These are phyloP conservation scores for Eucalyptus brandiana DNA, from an alignment of 345 rosid genomes.

Conservation along the genomic window DNA sequence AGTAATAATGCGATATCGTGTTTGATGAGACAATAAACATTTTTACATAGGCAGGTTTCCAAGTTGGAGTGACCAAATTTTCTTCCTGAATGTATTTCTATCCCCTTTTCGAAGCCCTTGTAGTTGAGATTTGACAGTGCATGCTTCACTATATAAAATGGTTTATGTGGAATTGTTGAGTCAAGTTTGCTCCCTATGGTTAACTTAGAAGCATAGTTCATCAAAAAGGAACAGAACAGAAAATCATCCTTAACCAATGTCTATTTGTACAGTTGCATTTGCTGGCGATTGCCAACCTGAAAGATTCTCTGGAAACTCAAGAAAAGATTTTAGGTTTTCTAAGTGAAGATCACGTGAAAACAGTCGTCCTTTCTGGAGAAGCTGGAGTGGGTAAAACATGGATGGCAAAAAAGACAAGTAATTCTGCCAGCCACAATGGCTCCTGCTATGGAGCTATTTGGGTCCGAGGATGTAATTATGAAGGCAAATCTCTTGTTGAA, in stretches of 20 bases:
- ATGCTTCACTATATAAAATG: not conserved
- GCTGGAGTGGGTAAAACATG: slow-evolving; percentile 3
- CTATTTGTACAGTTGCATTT: not conserved
- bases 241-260: not conserved
- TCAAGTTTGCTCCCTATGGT: not conserved
- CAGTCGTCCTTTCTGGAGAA: not conserved
- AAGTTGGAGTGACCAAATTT: not conserved
- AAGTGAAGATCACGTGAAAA: not conserved
- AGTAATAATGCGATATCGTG: not conserved
- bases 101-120: not conserved
- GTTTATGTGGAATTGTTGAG: not conserved
- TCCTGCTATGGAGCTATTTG: not conserved
- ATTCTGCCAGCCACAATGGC: not conserved
- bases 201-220: not conserved
- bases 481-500: not conserved
- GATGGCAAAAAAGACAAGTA: not conserved
- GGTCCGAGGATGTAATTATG: not conserved
- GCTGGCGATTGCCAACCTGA: not conserved
- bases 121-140: not conserved
- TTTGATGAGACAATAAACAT: not conserved
- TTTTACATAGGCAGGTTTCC: not conserved
- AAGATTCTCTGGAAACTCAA: not conserved
- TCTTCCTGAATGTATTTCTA: not conserved
- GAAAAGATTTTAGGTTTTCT: not conserved
- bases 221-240: not conserved